Conservation (phyloP, 768 basidiomycete species). For the Imleria badia region DNA sequence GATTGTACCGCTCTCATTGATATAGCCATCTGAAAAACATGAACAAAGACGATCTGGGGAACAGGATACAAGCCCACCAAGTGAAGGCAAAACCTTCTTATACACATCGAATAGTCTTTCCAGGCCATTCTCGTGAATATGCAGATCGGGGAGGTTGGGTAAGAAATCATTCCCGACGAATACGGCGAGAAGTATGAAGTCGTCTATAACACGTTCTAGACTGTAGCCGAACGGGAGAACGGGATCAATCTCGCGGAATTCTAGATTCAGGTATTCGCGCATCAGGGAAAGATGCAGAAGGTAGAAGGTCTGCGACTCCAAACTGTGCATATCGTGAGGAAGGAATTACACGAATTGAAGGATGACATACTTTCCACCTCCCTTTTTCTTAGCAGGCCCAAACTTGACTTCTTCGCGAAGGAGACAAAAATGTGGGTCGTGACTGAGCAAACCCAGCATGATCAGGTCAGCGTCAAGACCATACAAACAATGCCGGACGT, state of each 20-base stretch:
- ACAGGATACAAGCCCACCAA: slow-evolving; percentile 43
- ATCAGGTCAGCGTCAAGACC: slow-evolving; percentile 98
- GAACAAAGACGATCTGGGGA: not conserved
- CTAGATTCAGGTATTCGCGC: slow-evolving; percentile 96
- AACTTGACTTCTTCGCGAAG: slow-evolving; percentile 98
- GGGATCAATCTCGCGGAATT: slow-evolving; percentile 75
- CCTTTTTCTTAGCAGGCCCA: slow-evolving; percentile 78
- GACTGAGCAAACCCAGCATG: slow-evolving; percentile 95
- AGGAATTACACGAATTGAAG: not conserved
- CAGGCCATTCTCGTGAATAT: slow-evolving; percentile 96
- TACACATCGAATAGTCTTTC: slow-evolving; percentile 94
- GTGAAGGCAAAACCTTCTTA: slow-evolving; percentile 82
- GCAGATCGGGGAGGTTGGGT: slow-evolving; percentile 93
- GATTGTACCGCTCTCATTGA: slow-evolving; percentile 88
- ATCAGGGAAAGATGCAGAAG: slow-evolving; percentile 91
- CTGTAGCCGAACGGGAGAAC: slow-evolving; percentile 77
- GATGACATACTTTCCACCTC: slow-evolving; percentile 46
- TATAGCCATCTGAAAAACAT: slow-evolving; percentile 70
- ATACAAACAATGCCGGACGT: slow-evolving; percentile 96
- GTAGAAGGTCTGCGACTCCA: slow-evolving; percentile 90
- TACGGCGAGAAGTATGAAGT: slow-evolving; percentile 94
- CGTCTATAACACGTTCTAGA: slow-evolving; percentile 94
- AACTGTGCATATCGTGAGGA: slow-evolving; percentile 29
- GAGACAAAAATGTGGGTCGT: slow-evolving; percentile 98
- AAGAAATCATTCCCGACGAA: slow-evolving; percentile 99